These are phyloP conservation scores for Ogataea saltuana DNA, from an alignment of 805 yeast species.

Conservation along the genomic window DNA sequence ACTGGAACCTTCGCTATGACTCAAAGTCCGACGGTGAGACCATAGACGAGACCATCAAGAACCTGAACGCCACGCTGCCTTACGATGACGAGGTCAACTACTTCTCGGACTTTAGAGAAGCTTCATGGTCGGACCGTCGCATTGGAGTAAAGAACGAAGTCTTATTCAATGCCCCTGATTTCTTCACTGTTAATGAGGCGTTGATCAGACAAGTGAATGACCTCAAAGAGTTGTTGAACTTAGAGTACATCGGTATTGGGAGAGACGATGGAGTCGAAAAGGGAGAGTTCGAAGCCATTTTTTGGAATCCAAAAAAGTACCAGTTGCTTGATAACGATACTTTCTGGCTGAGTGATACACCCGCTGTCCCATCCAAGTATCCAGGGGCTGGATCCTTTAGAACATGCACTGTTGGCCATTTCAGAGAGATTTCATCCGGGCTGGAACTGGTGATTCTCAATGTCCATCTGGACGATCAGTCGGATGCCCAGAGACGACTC, in stretches of 20 bases:
- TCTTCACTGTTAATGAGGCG: slow-evolving; percentile 50
- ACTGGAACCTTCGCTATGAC: slow-evolving; percentile 35
- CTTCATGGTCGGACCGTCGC: slow-evolving; percentile 38
- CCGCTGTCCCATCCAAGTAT: slow-evolving; percentile 48
- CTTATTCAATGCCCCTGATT: slow-evolving; percentile 35
- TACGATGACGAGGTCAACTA: slow-evolving; percentile 24
- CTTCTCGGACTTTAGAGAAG: slow-evolving; percentile 32
- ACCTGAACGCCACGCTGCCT: slow-evolving; percentile 26
- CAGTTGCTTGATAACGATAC: slow-evolving; percentile 42
- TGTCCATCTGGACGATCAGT: slow-evolving; percentile 53
- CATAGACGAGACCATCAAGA: slow-evolving; percentile 24
- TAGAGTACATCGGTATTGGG: slow-evolving; percentile 50
- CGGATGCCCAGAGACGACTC: slow-evolving; percentile 45
- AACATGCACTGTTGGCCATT: slow-evolving; percentile 40
- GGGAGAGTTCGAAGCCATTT: slow-evolving; percentile 55
- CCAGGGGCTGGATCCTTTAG: slow-evolving; percentile 44
- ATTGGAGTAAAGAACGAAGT: slow-evolving; percentile 39
- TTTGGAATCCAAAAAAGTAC: slow-evolving; percentile 42
- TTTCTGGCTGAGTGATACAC: slow-evolving; percentile 56
- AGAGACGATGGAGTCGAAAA: slow-evolving; percentile 50
- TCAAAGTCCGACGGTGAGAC: slow-evolving; percentile 24
- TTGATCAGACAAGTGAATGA: slow-evolving; percentile 48
- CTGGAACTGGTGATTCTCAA: slow-evolving; percentile 41
- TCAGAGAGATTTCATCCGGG: slow-evolving; percentile 35
- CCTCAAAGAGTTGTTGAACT: slow-evolving; percentile 34